Conservation (phyloP, 208 protist genomes). For the Acanthamoeba triangularis region DNA sequence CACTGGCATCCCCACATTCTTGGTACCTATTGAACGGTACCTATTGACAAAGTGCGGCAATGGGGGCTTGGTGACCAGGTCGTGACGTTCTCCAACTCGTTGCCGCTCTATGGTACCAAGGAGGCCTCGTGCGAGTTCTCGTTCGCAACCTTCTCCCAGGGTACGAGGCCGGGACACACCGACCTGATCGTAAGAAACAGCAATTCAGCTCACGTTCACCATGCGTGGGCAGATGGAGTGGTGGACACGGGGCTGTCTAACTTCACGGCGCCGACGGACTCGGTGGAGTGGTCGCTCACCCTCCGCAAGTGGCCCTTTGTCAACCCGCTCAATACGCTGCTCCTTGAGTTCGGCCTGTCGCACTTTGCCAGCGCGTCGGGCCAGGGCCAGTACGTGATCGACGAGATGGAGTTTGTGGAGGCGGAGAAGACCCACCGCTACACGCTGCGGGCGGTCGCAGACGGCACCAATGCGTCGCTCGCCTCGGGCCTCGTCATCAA, state of each 20-base stretch:
- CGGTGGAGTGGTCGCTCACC: not conserved
- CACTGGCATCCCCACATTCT: too few species aligned
- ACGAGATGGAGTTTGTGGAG: not conserved
- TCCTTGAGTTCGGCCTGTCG: conserved; percentile 2
- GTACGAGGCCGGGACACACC: too few species aligned
- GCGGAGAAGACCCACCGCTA: not conserved
- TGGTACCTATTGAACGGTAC: too few species aligned
- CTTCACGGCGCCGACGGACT: not conserved
- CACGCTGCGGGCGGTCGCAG: not conserved
- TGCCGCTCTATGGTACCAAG: too few species aligned
- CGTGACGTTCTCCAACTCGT: too few species aligned
- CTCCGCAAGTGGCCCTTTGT: not conserved
- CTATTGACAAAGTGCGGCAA: too few species aligned
- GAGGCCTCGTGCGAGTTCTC: too few species aligned
- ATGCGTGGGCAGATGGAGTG: not conserved
- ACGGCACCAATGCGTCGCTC: not conserved
- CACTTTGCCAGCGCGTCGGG: not conserved
- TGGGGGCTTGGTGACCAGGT: too few species aligned
- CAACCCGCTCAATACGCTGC: not conserved
- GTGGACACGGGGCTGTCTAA: conserved; percentile 9
- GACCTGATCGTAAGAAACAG: too few species aligned
- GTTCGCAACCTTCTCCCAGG: too few species aligned
- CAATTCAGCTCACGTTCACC: too few species aligned
- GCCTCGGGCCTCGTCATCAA: not conserved
- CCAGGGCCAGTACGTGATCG: not conserved